phyloP scores from a whole-genome alignment of 2,329 filamentous ascomycete genomes.

The Aspergillus melleus region DNA sequence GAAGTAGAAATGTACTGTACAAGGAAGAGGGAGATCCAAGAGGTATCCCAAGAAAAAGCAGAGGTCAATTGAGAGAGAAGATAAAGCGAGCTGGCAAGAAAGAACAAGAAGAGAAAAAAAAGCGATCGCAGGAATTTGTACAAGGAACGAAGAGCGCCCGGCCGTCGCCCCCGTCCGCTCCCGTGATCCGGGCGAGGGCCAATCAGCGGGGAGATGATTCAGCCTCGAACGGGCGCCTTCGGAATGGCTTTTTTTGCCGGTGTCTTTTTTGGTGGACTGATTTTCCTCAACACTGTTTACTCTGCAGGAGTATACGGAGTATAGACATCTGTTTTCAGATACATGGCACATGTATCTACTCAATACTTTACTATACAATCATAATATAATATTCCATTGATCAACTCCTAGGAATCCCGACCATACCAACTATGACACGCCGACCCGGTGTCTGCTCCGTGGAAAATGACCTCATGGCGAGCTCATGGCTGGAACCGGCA shows the following conservation, averaged over 20 bases:
- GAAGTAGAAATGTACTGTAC: conserved; percentile 22
- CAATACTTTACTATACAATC: no score
- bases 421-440: background rate
- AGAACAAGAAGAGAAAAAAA: conserved; percentile 29
- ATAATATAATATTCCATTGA: background rate
- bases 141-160: conserved; percentile 18
- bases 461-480: conserved; percentile 1
- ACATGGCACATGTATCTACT: no score
- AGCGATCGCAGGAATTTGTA: conserved; percentile 37
- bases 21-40: conserved; percentile 27
- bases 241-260: conserved; percentile 21
- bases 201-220: conserved; percentile 40
- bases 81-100: conserved; percentile 13
- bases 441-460: background rate
- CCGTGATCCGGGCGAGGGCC: conserved; percentile 34
- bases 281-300: no score
- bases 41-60: conserved; percentile 16
- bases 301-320: no score
- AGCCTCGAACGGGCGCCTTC: conserved; percentile 35
- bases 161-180: conserved; percentile 31
- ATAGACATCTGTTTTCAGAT: background rate
- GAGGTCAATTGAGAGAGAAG: conserved; percentile 18
- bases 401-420: background rate
- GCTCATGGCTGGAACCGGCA: background rate
- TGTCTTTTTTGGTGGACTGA: conserved; percentile 9